Evolutionary conservation across 2,329 filamentous ascomycete genomes (phyloP), one percentile per base, ranked within the genome.

Genomic region (Phoma sp.): DNA sequence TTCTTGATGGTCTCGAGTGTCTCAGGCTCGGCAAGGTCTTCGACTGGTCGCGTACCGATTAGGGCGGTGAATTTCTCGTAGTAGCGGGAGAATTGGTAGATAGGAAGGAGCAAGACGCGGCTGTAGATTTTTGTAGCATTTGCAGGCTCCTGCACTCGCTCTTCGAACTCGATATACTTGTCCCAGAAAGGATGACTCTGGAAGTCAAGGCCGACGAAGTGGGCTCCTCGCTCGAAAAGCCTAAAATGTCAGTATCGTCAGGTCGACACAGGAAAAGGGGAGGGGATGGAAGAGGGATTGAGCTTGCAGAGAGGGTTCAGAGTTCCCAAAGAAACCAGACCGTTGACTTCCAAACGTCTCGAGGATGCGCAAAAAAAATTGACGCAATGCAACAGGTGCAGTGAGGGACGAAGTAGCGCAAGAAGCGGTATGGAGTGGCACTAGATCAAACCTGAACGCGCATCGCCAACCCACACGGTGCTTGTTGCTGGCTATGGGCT

Each of bases 171-270:
- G 61, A 99, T 86, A 71, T 96, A 99, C 78, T 96, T 98, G 76
- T 99, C 95, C 95, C 95, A 99, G 79, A 99, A 97, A 1, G 92
- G 92, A 73, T 97, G 92, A 2, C 93, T 89, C 27, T 96, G 83
- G 72, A 96, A 99, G 77, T 99, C 95, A 17, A 98, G 84, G 15
- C 95, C 95, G 36, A 96, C 92, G 67, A 85, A 88, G 27, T 84
- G 84, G 25, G 92, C 90, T 60, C 90, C 95, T 63, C 95, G 90
- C 74, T 99, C 94, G 72, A 98, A 98, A 8, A 98, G 84, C 65
- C 95, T 99, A 66, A 51, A 33, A 46, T 33, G 57, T 59, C 49
- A 67, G 60, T 46, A 57, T 58, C 17, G 12, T 48, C 39, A 39
- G 29, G 43, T 35, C 27, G 32, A 43, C 32, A 15, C n/a, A 41